Base-by-base conservation (phyloP, 495 filamentous ascomycete species). In the Diplogelasinospora grovesii region DNA sequence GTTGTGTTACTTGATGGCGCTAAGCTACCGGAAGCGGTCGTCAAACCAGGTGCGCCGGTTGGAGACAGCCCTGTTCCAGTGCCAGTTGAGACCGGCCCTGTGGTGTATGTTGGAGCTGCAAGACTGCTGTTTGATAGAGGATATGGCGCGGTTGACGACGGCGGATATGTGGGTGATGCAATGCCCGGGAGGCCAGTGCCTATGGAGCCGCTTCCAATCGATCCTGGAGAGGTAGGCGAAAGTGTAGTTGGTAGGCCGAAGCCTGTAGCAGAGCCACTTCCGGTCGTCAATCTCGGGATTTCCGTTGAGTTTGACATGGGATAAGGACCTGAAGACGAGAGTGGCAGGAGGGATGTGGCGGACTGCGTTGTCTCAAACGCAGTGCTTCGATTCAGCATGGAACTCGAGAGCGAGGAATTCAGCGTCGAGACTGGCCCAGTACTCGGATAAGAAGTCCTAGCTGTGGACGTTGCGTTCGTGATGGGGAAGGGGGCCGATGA, bases 401-500 rank as follows among this genome's bases (percentile, higher is more conserved):
- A 7, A 3, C 22, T 26, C n/a, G 22, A 22, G 22, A 38, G 6
- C 7, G 35, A 26, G 3, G 3, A n/a, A 38, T 38, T 38, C 5
- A 8, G 5, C 1, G 35, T 16, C 3, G 22, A 26, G 8, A 16
- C 10, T 20, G 39, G 39, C 14, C 21, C 22, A 21, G 48, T 56
- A 11, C 46, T 44, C 7, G 39, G 26, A 16, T 31, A 36, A 9
- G 39, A 22, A 14, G 34, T 24, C 8, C 14, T 2, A n/a, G n/a
- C n/a, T n/a, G n/a, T n/a, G n/a, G n/a, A n/a, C n/a, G 48, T 43
- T 13, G 36, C 40, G 33, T 48, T 48, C 18, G 32, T 48, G 10
- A 48, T n/a, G 15, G 45, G 45, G 22, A 43, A 48, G 4, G 45
- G 40, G 8, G 22, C 45, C 5, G 27, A 33, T 11, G 33, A 42